Conservation (phyloP, 116 monocot species). For the Posidonia oceanica region DNA sequence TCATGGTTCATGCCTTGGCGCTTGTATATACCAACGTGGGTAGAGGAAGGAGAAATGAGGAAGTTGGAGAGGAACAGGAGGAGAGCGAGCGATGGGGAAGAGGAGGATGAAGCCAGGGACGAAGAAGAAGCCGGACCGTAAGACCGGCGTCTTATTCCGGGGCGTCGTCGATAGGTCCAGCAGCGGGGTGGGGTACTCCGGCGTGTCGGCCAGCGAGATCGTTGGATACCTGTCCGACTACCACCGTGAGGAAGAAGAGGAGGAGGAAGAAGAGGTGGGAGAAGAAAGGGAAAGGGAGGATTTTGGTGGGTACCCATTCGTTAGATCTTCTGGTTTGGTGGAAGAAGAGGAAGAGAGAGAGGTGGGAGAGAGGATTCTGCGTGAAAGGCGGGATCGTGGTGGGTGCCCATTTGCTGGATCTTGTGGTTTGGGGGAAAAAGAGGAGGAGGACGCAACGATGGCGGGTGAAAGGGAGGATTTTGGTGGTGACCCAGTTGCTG, state of each 20-base stretch:
- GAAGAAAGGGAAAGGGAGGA: no score
- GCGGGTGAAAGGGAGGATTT: background rate
- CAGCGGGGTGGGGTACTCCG: background rate
- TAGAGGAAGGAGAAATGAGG: no score
- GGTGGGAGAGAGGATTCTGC: background rate
- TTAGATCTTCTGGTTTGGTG: no score
- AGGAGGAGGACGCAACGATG: slow-evolving; percentile 7
- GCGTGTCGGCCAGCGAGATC: slow-evolving; percentile 9
- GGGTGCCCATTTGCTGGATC: no score
- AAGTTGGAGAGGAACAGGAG: no score
- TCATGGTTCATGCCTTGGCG: no score
- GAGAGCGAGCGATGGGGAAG: background rate
- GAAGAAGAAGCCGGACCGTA: background rate
- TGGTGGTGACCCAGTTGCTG: background rate
- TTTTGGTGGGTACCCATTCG: no score
- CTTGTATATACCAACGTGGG: no score
- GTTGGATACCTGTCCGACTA: background rate
- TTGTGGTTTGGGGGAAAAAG: background rate
- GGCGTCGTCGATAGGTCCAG: slow-evolving; percentile 12
- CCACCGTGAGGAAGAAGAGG: background rate
- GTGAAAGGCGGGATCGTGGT: background rate
- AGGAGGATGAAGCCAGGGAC: background rate
- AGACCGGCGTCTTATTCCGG: slow-evolving; percentile 17
- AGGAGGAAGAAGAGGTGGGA: no score
- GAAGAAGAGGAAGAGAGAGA: background rate